A percentile compares a stretch with the other conserved stretches of the same genome.
Conservation (phyloP, 306 rosid species). For the barrel medic (Medicago truncatula) region MtrunA17r5.0-ANR NC_053043.1:41155501-41156000, state of each 20-base stretch:
- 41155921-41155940: no score
- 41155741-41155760: neutral
- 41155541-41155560: neutral
- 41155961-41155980: slow-evolving; percentile 28
- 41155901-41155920: neutral
- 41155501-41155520: neutral
- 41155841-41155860: neutral
- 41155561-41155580: slow-evolving; percentile 39
- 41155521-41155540: neutral
- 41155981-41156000: neutral
- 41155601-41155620: neutral
- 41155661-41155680: neutral
- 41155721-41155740: neutral
- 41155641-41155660: slow-evolving; percentile 35
- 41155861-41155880: neutral
- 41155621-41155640: neutral
- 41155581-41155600: neutral
- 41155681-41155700: neutral
- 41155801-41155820: neutral
- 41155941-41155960: no score
- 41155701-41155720: neutral
- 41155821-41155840: neutral
- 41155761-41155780: slow-evolving; percentile 39
- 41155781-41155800: slow-evolving; percentile 26
- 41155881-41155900: neutral